These are phyloP conservation scores for Cryptosporidium baileyi DNA, from an alignment of 169 alveolate species.

Conservation along the genomic window DNA sequence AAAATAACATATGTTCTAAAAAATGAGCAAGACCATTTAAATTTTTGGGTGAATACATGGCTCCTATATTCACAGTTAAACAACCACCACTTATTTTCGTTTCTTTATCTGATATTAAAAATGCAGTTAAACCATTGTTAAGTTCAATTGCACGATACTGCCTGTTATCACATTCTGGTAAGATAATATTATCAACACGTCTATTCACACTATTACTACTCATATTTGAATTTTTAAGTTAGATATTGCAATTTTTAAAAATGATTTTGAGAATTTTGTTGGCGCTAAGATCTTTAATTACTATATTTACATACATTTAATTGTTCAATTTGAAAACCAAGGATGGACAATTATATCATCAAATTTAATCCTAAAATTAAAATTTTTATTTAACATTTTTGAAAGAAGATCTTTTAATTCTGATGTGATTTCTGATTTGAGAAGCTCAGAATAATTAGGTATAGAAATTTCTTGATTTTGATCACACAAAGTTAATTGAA, in stretches of 20 bases:
- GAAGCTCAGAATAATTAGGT: conserved; percentile 16
- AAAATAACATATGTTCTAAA: conserved; percentile 86
- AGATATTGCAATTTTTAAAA: background rate
- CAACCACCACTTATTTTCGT: conserved; percentile 64
- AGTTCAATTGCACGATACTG: conserved; percentile 28
- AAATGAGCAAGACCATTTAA: conserved; percentile 87
- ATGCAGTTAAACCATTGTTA: conserved; percentile 34
- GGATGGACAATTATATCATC: background rate
- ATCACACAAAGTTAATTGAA: conserved; percentile 29
- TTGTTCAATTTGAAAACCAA: background rate
- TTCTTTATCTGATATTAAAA: conserved; percentile 59
- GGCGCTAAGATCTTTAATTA: conserved; percentile 25
- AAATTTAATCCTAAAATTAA: background rate
- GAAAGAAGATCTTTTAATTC: conserved; percentile 1
- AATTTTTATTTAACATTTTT: background rate
- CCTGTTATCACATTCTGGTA: conserved; percentile 54
- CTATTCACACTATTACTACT: too few species aligned
- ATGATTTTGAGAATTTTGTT: background rate
- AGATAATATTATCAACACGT: background rate
- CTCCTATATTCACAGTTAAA: conserved; percentile 80
- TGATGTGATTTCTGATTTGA: background rate
- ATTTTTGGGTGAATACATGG: conserved; percentile 82
- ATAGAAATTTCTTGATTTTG: background rate
- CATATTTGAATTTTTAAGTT: background rate
- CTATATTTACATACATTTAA: background rate